Evolutionary conservation across 2,329 filamentous ascomycete species (phyloP), one percentile per base, ranked within the genome.

Genomic region (Colletotrichum horii): DNA sequence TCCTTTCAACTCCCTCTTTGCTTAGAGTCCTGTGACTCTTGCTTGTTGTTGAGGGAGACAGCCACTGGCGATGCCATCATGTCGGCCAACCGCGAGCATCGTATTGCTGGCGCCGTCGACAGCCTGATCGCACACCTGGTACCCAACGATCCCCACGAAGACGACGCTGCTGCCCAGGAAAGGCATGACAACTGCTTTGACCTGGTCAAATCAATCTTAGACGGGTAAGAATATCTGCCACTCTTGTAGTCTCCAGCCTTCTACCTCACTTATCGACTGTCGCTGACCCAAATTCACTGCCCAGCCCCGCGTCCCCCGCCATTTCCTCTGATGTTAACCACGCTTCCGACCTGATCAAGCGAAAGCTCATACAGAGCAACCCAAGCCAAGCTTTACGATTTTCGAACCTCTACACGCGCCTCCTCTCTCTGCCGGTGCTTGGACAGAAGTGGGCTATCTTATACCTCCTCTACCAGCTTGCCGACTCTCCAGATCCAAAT

Each of bases 361-460:
- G 95, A 82, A 95, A 94, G 85, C 89, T 99, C 78, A 91, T 97
- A 74, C 92, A 94, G 80, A 94, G 93, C 79, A 95, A 95, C 81
- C 91, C 91, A 61, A 94, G 91, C 78, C 94, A 96, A 84, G 95
- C 96, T 5, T 89, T 96, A 24, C 91, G 93, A 77, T 98, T 98
- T 85, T 94, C 95, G 28, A 97, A 98, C 81, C 90, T 99, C 32
- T 98, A 98, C 85, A 95, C 95, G 38, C 91, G 95, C 72, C 90
- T 99, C 22, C 89, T 98, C 30, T 94, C 95, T n/a, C 92, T 98
- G 78, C 96, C 96, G 1, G 96, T 98, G 8, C 89, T 99, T 60
- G 94, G 95, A 80, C 94, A 98, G 84, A 99, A 99, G 90, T 98
- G 96, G 96, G 95, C 94, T 4, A 98, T 99, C 78, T 89, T 99